These are phyloP conservation scores for Haplosporangium sp. DNA, from an alignment of 371 early-diverging fungal genomes.

Conservation along the genomic window DNA sequence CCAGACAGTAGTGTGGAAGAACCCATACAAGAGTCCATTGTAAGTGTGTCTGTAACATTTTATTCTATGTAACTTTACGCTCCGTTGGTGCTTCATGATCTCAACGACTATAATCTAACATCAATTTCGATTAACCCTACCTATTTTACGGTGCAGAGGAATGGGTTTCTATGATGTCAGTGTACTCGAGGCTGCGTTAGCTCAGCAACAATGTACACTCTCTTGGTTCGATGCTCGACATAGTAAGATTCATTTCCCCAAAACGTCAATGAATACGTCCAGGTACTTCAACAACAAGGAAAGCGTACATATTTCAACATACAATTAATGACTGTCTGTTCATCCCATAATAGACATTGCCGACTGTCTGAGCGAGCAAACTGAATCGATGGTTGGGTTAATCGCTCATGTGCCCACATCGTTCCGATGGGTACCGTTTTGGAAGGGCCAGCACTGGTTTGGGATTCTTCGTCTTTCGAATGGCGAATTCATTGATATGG, in stretches of 20 bases:
- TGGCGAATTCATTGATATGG: slow-evolving; percentile 43
- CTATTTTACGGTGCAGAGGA: slow-evolving; percentile 15
- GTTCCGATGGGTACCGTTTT: slow-evolving; percentile 49
- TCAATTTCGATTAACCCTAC: neutral
- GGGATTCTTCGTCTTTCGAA: slow-evolving; percentile 48
- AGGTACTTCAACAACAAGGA: neutral
- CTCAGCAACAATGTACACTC: slow-evolving; percentile 37
- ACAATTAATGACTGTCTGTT: neutral
- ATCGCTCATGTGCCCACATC: slow-evolving; percentile 46
- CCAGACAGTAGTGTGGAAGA: slow-evolving; percentile 47
- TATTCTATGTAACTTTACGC: slow-evolving; percentile 13
- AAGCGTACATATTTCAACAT: neutral
- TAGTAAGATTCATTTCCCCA: slow-evolving; percentile 14
- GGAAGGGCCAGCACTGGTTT: slow-evolving; percentile 55
- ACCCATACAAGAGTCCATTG: slow-evolving; percentile 55
- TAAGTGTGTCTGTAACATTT: slow-evolving; percentile 34
- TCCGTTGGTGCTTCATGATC: neutral
- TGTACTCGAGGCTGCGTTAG: slow-evolving; percentile 50
- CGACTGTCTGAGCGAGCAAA: slow-evolving; percentile 37
- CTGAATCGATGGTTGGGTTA: slow-evolving; percentile 48
- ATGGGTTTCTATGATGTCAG: slow-evolving; percentile 53
- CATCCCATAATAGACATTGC: slow-evolving; percentile 25
- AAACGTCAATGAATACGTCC: neutral
- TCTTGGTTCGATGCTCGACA: slow-evolving; percentile 51
- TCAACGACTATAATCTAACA: neutral